phyloP scores from a whole-genome alignment of 768 basidiomycete genomes.

The Guyanaporus albipodus region DNA sequence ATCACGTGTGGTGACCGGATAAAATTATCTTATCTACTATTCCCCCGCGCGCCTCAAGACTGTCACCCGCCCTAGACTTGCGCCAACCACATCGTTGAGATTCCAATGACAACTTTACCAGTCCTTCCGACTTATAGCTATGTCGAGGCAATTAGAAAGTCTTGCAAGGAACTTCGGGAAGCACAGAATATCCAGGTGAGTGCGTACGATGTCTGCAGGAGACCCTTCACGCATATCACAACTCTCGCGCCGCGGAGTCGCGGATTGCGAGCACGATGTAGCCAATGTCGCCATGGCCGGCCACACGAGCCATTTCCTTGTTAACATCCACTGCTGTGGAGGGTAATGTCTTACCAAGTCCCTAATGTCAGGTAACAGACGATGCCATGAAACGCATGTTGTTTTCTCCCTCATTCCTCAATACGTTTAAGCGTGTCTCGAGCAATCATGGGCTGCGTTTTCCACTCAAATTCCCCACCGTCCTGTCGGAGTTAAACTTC shows the following conservation, averaged over 20 bases:
- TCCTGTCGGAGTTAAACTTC: constrained; percentile 74
- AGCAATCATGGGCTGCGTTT: constrained; percentile 65
- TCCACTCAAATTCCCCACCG: constrained; percentile 75
- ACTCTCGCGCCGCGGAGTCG: background rate
- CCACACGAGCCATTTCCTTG: background rate
- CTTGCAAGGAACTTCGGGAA: constrained; percentile 46
- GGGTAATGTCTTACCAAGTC: constrained; percentile 9
- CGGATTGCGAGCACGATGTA: background rate
- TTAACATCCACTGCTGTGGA: background rate
- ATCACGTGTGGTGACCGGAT: constrained; percentile 17
- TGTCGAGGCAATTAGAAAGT: constrained; percentile 49
- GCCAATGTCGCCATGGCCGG: background rate
- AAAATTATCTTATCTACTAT: constrained; percentile 3
- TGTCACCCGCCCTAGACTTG: too few relatives aligned
- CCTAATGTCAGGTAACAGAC: constrained; percentile 46
- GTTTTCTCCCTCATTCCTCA: constrained; percentile 57
- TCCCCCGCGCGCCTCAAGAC: too few relatives aligned
- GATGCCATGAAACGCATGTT: constrained; percentile 60
- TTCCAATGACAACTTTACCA: constrained; percentile 31
- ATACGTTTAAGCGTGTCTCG: constrained; percentile 60
- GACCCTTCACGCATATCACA: constrained; percentile 1
- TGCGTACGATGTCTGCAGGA: background rate
- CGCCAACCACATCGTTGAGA: background rate
- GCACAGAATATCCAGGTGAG: constrained; percentile 52
- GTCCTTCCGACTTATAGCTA: constrained; percentile 45